These are phyloP conservation scores for Phytophthora cactorum DNA, from an alignment of 352 stramenopile species.

Conservation along the genomic window DNA sequence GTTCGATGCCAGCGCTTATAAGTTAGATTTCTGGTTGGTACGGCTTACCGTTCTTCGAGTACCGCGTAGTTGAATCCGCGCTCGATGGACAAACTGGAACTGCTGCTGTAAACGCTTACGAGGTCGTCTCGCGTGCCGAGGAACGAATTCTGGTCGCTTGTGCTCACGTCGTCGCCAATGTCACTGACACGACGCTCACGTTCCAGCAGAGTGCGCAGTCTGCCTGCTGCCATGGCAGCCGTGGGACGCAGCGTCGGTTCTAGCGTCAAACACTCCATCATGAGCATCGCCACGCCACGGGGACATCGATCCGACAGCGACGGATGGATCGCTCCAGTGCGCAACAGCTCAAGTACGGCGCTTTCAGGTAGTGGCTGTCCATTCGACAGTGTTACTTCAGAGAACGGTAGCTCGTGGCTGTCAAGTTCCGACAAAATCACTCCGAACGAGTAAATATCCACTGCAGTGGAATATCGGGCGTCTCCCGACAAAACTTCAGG, in stretches of 20 bases:
- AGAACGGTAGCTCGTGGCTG: slow-evolving; percentile 73
- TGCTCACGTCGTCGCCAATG: slow-evolving; percentile 50
- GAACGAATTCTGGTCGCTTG: slow-evolving; percentile 50
- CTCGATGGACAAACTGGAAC: slow-evolving; percentile 35
- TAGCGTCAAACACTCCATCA: slow-evolving; percentile 60
- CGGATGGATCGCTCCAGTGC: slow-evolving; percentile 56
- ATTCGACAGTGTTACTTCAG: slow-evolving; percentile 61
- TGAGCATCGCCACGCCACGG: slow-evolving; percentile 44
- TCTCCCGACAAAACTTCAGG: slow-evolving; percentile 68
- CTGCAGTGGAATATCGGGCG: slow-evolving; percentile 42
- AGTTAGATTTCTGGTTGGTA: slow-evolving; percentile 31
- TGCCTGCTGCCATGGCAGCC: slow-evolving; percentile 40
- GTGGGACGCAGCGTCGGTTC: slow-evolving; percentile 53
- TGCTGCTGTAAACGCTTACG: slow-evolving; percentile 36
- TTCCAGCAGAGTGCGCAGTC: slow-evolving; percentile 55
- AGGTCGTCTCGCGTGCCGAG: slow-evolving; percentile 37
- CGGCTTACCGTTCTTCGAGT: slow-evolving; percentile 31
- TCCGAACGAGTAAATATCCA: slow-evolving; percentile 81
- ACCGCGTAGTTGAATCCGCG: slow-evolving; percentile 42
- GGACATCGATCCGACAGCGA: slow-evolving; percentile 59
- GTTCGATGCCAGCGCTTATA: slow-evolving; percentile 33
- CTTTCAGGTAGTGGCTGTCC: slow-evolving; percentile 54
- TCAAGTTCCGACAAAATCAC: slow-evolving; percentile 76
- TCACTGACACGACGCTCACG: slow-evolving; percentile 58
- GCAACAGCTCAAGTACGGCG: slow-evolving; percentile 59